phyloP scores from a whole-genome alignment of 495 filamentous ascomycete species.

The Penicillium herquei region DNA sequence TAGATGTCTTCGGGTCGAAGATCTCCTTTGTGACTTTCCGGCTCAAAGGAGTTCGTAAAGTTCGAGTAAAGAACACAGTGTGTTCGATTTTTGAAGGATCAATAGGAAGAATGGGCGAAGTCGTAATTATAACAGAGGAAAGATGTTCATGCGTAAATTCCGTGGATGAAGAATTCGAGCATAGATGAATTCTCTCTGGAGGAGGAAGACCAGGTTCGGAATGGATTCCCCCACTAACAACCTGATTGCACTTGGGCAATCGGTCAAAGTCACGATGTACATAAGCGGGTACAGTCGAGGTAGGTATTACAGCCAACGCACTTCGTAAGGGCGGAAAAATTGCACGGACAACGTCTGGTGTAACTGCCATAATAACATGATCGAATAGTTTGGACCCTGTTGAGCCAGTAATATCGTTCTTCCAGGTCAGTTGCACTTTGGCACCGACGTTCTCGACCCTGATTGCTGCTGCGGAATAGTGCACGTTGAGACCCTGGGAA shows the following conservation, averaged over 20 bases:
- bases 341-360: constrained; percentile 38
- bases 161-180: constrained; percentile 26
- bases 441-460: constrained; percentile 11
- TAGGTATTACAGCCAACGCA: constrained; percentile 41
- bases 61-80: constrained; percentile 28
- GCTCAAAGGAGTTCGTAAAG: constrained; percentile 32
- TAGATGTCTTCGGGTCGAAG: constrained; percentile 16
- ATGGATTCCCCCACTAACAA: constrained; percentile 1
- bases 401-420: not conserved
- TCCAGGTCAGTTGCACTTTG: constrained; percentile 18
- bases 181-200: constrained; percentile 23
- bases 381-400: constrained; percentile 16
- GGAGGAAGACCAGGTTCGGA: not conserved
- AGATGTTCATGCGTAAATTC: constrained; percentile 39
- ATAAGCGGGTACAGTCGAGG: constrained; percentile 37
- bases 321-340: constrained; percentile 43
- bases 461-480: constrained; percentile 11
- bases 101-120: constrained; percentile 29
- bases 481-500: constrained; percentile 20
- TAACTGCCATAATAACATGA: constrained; percentile 45
- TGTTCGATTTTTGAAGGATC: constrained; percentile 29
- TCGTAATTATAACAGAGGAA: constrained; percentile 31
- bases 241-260: constrained; percentile 6
- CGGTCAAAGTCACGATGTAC: constrained; percentile 40
- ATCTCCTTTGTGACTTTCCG: constrained; percentile 33